Percentiles rank a stretch among this genome's conserved stretches.
Evolutionary conservation across 2,329 filamentous ascomycete genomes (phyloP).

Genomic region (Nemania sp.): DNA sequence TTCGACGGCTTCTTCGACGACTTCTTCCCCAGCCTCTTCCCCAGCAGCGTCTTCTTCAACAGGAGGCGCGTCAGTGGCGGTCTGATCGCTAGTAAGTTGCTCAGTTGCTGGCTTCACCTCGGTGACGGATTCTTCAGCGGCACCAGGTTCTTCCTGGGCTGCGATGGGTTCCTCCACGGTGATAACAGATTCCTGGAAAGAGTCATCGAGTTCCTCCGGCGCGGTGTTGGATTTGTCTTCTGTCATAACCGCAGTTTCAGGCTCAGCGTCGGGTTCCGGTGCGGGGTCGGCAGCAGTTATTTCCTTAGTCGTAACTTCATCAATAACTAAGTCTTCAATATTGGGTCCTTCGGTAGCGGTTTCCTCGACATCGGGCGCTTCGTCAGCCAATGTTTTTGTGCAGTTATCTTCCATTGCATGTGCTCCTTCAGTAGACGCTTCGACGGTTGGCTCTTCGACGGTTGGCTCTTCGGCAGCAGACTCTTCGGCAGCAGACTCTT

Average conservation of each 20-base stretch:
- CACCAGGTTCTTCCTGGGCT: background rate
- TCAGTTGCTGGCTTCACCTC: background rate
- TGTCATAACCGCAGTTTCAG: background rate
- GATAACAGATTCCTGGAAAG: background rate
- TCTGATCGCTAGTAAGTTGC: background rate
- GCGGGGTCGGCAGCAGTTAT: background rate
- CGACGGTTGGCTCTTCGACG: conserved; percentile 1
- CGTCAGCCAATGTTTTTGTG: background rate
- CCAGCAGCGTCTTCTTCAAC: background rate
- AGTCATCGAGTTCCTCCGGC: background rate
- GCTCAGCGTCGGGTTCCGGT: background rate
- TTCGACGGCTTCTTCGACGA: background rate
- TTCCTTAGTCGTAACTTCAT: background rate
- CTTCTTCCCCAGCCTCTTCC: too few relatives aligned
- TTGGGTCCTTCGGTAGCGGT: too few relatives aligned
- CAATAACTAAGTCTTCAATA: background rate
- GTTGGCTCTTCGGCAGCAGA: background rate
- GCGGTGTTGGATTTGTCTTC: background rate
- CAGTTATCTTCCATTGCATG: too few relatives aligned
- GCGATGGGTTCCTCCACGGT: background rate
- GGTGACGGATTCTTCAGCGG: background rate
- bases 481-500: background rate
- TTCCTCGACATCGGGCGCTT: background rate
- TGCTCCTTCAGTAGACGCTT: background rate
- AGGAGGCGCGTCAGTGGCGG: background rate